These are phyloP conservation scores for Penicillium angulare DNA, from an alignment of 495 filamentous ascomycete genomes.

Conservation along the genomic window DNA sequence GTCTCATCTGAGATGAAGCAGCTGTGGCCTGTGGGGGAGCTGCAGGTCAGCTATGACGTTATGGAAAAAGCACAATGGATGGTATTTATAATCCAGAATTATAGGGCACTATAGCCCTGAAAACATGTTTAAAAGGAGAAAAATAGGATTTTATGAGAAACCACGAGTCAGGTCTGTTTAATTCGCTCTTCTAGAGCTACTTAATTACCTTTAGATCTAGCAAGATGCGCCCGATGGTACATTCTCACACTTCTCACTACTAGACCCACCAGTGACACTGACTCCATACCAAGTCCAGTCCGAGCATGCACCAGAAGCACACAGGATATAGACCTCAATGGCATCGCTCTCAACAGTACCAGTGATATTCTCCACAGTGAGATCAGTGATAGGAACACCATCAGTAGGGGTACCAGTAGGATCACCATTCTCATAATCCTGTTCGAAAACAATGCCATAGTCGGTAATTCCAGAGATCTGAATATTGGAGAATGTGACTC, in stretches of 20 bases:
- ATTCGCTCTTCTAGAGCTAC: too few species aligned
- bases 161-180: too few species aligned
- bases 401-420: constrained; percentile 52
- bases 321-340: constrained; percentile 49
- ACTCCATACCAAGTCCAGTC: constrained; percentile 48
- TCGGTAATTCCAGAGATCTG: constrained; percentile 19
- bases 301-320: constrained; percentile 38
- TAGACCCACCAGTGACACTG: constrained; percentile 49
- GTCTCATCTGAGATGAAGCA: too few species aligned
- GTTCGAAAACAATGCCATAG: constrained; percentile 62
- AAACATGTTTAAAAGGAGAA: too few species aligned
- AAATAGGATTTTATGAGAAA: too few species aligned
- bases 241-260: constrained; percentile 38
- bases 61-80: not conserved
- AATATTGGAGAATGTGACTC: constrained; percentile 24
- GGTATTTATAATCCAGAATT: not conserved
- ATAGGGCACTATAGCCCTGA: too few species aligned
- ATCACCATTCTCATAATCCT: constrained; percentile 59
- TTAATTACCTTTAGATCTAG: not conserved
- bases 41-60: constrained; percentile 14
- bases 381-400: constrained; percentile 56
- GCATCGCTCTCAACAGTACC: constrained; percentile 39
- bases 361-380: constrained; percentile 37
- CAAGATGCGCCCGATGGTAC: constrained; percentile 23
- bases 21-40: not conserved